These are phyloP conservation scores for Aspergillus texensis DNA, from an alignment of 2,329 filamentous ascomycete genomes.

Conservation along the genomic window DNA sequence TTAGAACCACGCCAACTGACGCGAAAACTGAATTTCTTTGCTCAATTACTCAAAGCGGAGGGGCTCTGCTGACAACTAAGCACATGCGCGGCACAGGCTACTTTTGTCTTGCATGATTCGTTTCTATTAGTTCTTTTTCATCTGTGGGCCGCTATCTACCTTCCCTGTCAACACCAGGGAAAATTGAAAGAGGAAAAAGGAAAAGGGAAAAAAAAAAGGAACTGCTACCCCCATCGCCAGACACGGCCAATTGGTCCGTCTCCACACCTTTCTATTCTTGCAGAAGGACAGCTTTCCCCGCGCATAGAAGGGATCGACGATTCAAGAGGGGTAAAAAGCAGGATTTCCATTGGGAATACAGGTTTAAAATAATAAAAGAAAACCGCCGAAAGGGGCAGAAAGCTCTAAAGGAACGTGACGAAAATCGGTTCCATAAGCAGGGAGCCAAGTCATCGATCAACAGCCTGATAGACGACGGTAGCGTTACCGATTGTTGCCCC, in stretches of 20 bases:
- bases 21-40: conserved; percentile 14
- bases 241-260: conserved; percentile 33
- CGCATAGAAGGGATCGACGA: conserved; percentile 34
- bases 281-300: conserved; percentile 38
- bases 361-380: conserved; percentile 21
- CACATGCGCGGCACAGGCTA: conserved; percentile 31
- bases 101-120: conserved; percentile 28
- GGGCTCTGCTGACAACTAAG: conserved; percentile 28
- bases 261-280: conserved; percentile 30
- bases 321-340: conserved; percentile 28
- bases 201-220: conserved; percentile 9
- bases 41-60: conserved; percentile 21
- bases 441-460: conserved; percentile 18
- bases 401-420: conserved; percentile 18
- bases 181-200: background rate
- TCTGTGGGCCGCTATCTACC: conserved; percentile 7
- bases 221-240: conserved; percentile 19
- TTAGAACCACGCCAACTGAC: conserved; percentile 17
- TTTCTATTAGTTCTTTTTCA: conserved; percentile 11
- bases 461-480: conserved; percentile 14
- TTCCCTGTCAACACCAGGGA: conserved; percentile 3
- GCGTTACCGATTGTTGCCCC: conserved; percentile 13
- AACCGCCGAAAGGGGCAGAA: conserved; percentile 16
- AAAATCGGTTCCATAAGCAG: conserved; percentile 17
- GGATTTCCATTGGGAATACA: conserved; percentile 23